A percentile compares a stretch with the other conserved stretches of the same genome.
These are phyloP conservation scores for Cyberlindnera lachancei DNA, from an alignment of 805 yeast species.

Conservation along the genomic window DNA sequence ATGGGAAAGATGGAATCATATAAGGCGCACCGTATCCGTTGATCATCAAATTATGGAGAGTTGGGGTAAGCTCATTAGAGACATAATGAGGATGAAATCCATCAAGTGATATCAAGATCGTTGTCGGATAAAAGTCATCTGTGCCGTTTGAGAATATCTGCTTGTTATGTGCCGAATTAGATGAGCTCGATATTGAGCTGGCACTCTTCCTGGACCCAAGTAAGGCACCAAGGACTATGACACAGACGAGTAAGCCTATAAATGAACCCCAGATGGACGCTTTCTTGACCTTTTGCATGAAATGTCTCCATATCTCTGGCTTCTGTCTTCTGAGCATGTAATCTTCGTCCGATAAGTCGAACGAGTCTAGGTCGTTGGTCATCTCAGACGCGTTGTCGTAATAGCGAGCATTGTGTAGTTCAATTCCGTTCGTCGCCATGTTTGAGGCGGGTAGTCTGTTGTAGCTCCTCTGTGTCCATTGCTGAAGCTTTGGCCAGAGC, in stretches of 20 bases:
- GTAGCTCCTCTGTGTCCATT: slow-evolving; percentile 9
- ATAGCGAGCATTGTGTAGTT: slow-evolving; percentile 10
- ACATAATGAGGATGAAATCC: slow-evolving; percentile 91
- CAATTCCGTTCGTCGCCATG: slow-evolving; percentile 17
- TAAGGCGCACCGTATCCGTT: slow-evolving; percentile 63
- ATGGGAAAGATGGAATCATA: slow-evolving; percentile 83
- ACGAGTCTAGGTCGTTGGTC: slow-evolving; percentile 16
- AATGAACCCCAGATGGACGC: slow-evolving; percentile 6
- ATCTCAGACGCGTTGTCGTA: not conserved
- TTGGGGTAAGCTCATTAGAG: slow-evolving; percentile 59
- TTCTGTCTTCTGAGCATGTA: slow-evolving; percentile 16
- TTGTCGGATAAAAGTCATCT: slow-evolving; percentile 48
- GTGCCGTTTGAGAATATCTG: slow-evolving; percentile 17
- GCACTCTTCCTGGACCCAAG: slow-evolving; percentile 8
- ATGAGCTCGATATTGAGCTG: too few relatives aligned
- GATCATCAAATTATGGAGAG: slow-evolving; percentile 48
- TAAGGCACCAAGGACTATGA: slow-evolving; percentile 14
- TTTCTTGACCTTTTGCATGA: slow-evolving; percentile 3
- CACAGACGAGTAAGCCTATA: slow-evolving; percentile 6
- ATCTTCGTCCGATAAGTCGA: slow-evolving; percentile 24
- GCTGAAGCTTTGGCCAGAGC: not conserved
- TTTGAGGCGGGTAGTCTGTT: slow-evolving; percentile 9
- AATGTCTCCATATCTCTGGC: not conserved
- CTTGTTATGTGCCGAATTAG: slow-evolving; percentile 1
- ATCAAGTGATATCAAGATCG: slow-evolving; percentile 72